Evolutionary conservation across 148 eudicot genomes (phyloP).

Genomic region (Rhododendron williamsianum): DNA sequence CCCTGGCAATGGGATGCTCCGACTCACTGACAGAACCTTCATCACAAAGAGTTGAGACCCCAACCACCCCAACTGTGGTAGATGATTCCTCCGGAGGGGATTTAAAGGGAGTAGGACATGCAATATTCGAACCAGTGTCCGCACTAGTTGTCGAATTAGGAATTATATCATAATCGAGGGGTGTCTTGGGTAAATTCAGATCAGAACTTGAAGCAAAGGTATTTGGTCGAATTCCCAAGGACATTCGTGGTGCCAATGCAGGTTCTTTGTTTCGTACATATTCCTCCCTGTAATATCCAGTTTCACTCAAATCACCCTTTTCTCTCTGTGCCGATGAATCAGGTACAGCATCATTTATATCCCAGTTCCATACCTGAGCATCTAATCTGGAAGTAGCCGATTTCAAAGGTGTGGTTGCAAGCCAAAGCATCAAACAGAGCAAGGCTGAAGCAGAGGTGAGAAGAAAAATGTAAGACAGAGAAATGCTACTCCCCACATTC

Average conservation of each 20-base stretch:
- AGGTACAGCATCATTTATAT: conserved; percentile 21
- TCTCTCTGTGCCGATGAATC: conserved; percentile 38
- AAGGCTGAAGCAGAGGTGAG: conserved; percentile 44
- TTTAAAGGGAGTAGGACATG: conserved; percentile 18
- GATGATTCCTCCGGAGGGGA: conserved; percentile 27
- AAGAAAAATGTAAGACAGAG: conserved; percentile 51
- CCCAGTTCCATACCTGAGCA: conserved; percentile 49
- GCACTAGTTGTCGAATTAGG: conserved; percentile 26
- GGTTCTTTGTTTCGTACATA: conserved; percentile 31
- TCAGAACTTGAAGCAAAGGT: conserved; percentile 29
- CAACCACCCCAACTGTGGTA: conserved; percentile 17
- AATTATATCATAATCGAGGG: conserved; percentile 43
- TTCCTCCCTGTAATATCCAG: conserved; percentile 28
- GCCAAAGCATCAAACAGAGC: conserved; percentile 60
- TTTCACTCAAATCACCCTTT: conserved; percentile 22
- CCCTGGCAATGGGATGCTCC: conserved; percentile 15
- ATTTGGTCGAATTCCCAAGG: conserved; percentile 22
- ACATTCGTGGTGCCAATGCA: conserved; percentile 21
- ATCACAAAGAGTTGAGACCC: conserved; percentile 16
- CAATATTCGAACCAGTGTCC: conserved; percentile 25
- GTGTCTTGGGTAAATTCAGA: conserved; percentile 46
- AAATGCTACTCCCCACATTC: conserved; percentile 49
- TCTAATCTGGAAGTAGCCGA: conserved; percentile 50
- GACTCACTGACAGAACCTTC: conserved; percentile 28
- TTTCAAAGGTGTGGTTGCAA: conserved; percentile 74